Percentiles rank a stretch among this genome's conserved stretches.
Evolutionary conservation across 345 rosid species (phyloP).

Genomic region (Eucalyptus caleyi): DNA sequence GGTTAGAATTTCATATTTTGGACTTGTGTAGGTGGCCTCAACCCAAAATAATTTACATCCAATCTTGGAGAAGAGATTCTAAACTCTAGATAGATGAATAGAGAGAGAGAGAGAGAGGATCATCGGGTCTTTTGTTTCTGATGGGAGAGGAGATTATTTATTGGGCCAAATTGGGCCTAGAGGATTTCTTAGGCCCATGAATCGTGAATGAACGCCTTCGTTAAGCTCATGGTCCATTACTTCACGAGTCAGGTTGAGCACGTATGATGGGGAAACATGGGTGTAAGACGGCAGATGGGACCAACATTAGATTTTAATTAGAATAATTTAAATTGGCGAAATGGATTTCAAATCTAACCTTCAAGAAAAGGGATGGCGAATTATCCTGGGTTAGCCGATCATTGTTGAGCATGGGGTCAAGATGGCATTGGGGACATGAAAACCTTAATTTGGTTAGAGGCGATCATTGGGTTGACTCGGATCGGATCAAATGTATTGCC

Average conservation of each 20-base stretch:
- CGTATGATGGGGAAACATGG: background rate
- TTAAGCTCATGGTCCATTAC: background rate
- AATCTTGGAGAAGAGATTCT: background rate
- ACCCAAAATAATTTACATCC: background rate
- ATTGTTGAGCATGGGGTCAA: background rate
- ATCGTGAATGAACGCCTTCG: background rate
- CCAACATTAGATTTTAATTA: background rate
- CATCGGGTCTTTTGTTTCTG: background rate
- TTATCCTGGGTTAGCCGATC: background rate
- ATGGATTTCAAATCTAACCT: background rate
- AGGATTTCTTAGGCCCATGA: background rate
- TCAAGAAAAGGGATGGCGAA: background rate
- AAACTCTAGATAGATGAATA: background rate
- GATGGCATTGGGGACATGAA: background rate
- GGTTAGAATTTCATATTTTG: background rate
- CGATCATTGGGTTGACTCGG: accelerated
- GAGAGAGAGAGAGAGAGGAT: background rate
- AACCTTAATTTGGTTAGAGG: background rate
- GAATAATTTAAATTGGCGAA: background rate
- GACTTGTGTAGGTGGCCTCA: too few relatives aligned
- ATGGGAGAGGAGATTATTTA: background rate
- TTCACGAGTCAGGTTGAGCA: background rate
- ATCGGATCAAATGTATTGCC: background rate
- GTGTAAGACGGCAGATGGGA: background rate
- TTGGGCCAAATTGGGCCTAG: background rate